phyloP scores from a whole-genome alignment of 176 grass and related monocot genomes.

The Eleusine coracana region DNA sequence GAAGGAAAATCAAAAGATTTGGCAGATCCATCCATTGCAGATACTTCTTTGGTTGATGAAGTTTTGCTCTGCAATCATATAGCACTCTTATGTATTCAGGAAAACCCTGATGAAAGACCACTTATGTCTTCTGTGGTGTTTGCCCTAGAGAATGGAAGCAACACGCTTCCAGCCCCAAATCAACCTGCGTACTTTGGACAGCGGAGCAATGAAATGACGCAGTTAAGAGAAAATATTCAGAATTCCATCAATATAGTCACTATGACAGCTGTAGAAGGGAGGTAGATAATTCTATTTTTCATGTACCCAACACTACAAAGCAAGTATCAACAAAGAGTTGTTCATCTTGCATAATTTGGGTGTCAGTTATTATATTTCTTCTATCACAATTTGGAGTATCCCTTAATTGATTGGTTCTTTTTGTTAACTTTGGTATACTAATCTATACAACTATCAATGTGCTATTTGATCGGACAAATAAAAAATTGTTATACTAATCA shows the following conservation, averaged over 20 bases:
- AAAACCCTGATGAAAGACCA: slow-evolving; percentile 49
- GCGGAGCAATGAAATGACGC: not conserved
- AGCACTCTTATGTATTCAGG: slow-evolving; percentile 65
- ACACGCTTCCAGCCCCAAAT: not conserved
- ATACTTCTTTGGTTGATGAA: slow-evolving; percentile 32
- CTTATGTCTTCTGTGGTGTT: slow-evolving; percentile 55
- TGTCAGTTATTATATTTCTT: too few species aligned
- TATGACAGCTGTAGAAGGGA: not conserved
- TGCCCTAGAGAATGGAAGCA: slow-evolving; percentile 51
- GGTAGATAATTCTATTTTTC: too few species aligned
- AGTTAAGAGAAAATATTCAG: not conserved
- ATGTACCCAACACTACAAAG: too few species aligned
- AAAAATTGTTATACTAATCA: too few species aligned
- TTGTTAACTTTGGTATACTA: too few species aligned
- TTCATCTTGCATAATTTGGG: too few species aligned
- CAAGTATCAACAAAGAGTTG: too few species aligned
- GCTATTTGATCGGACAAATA: too few species aligned
- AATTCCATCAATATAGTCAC: not conserved
- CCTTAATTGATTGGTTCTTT: too few species aligned
- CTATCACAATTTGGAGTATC: too few species aligned
- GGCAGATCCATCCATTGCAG: slow-evolving; percentile 47
- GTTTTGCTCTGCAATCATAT: slow-evolving; percentile 57
- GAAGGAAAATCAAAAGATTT: slow-evolving; percentile 43
- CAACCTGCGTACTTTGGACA: not conserved
- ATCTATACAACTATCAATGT: too few species aligned